Conservation (phyloP, 495 filamentous ascomycete genomes). For the Tuber umbilicatum region DNA sequence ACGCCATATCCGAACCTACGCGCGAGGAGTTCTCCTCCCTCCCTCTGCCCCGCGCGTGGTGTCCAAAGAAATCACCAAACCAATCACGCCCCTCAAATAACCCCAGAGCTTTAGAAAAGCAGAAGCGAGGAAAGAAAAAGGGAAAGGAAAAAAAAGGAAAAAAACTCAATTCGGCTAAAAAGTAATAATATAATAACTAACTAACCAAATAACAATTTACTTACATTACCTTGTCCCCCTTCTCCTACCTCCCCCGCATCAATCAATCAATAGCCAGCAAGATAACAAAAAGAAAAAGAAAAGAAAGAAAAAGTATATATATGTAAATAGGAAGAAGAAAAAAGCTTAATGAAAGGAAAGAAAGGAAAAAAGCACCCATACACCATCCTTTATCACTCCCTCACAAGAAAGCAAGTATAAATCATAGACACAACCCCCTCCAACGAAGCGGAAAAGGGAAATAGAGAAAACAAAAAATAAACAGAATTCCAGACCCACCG, state of each 20-base stretch:
- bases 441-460: neutral
- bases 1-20: neutral
- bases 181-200: too few species aligned
- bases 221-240: neutral
- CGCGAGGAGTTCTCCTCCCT: too few species aligned
- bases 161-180: neutral
- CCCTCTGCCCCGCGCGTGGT: too few species aligned
- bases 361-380: constrained; percentile 8
- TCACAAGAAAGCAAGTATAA: constrained; percentile 15
- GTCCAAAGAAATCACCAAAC: too few species aligned
- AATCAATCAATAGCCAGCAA: neutral
- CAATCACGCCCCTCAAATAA: neutral
- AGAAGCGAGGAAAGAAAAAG: neutral
- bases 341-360: neutral
- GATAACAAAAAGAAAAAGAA: neutral
- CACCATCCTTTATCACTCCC: constrained; percentile 13
- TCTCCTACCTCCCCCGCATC: neutral
- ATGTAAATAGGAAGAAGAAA: too few species aligned
- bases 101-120: neutral
- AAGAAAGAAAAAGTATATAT: constrained; percentile 1
- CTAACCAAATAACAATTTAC: neutral
- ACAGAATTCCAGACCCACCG: constrained; percentile 10
- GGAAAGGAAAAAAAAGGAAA: neutral
- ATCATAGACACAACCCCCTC: constrained; percentile 10
- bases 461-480: neutral